Conservation (phyloP, 2,329 filamentous ascomycete genomes). For the Penicillium corylophilum region DNA sequence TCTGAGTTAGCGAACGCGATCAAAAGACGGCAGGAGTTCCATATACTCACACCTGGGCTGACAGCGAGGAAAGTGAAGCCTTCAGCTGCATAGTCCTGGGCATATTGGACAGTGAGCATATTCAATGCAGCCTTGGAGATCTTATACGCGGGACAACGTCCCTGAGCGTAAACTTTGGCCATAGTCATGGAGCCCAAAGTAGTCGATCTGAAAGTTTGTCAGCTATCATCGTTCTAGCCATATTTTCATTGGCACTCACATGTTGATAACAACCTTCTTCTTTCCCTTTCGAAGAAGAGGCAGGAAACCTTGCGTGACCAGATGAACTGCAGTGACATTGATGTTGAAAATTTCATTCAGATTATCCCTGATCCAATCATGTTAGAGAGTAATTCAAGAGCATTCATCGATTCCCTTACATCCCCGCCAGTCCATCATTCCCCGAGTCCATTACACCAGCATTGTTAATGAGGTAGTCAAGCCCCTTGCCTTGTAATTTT, state of each 20-base stretch:
- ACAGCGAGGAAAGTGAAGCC: conserved; percentile 47
- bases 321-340: conserved; percentile 45
- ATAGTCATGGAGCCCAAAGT: conserved; percentile 45
- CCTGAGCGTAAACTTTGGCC: conserved; percentile 13
- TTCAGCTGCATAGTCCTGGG: conserved; percentile 31
- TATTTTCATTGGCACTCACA: conserved; percentile 31
- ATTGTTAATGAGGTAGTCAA: conserved; percentile 52
- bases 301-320: conserved; percentile 41
- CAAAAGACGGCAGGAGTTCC: background rate
- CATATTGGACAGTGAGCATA: conserved; percentile 45
- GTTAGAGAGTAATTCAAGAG: background rate
- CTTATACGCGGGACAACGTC: conserved; percentile 42
- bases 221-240: background rate
- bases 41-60: conserved; percentile 46
- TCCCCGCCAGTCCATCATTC: conserved; percentile 19
- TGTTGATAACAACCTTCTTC: conserved; percentile 47
- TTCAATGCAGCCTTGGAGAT: conserved; percentile 52
- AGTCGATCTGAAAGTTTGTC: conserved; percentile 33
- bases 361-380: conserved; percentile 29
- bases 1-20: background rate
- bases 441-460: conserved; percentile 34
- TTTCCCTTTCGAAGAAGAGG: conserved; percentile 39
- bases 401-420: conserved; percentile 16
- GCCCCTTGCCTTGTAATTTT: conserved; percentile 37
- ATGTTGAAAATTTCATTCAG: conserved; percentile 40